Base-by-base conservation (phyloP, 306 rosid genomes). In the Vigna angularis region DNA sequence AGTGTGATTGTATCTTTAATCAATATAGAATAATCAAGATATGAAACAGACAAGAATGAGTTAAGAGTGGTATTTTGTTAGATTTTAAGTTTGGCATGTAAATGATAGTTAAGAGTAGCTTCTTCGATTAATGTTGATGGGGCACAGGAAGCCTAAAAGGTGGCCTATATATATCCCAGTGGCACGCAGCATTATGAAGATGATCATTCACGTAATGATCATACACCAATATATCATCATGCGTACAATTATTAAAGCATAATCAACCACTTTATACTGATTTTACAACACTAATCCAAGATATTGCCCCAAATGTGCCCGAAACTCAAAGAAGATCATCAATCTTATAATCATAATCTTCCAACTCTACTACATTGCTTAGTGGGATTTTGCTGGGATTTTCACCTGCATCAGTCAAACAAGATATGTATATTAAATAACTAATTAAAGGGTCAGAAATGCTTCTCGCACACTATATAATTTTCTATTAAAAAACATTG, bases 321-420 rank as follows among this genome's bases (percentile, higher is more conserved):
- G 61, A 74, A 76, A 78, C 83, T 79, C 61, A 75, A 82, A 80
- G 63, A 78, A 71, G 71, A 83, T 79, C 82, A 81, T 34, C 72
- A 77, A 20, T 42, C 70, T 58, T 79, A 80, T 71, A 18, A 81
- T 59, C 66, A 76, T 79, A 48, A 85, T 88, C 82, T 81, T 68
- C 42, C 70, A 44, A 68, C 53, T 56, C 72, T 76, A 47, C 7
- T 38, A 34, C 72, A 86, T 83, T 85, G 83, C 82, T 77, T 57
- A 67, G 79, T 52, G 83, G 75, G 86, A 90, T 90, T 83, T 79
- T 72, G 78, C 66, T 70, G 38, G 30, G 83, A 88, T 87, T 76
- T 85, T 85, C 81, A 61, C 66, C 63, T 16, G 26, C 74, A 57
- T 70, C 67, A 36, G 85, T 78, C 90, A 86, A 88, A 79, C 52